Evolutionary conservation across 2,329 filamentous ascomycete species (phyloP).

Genomic region (Albophoma yamanashiensis): DNA sequence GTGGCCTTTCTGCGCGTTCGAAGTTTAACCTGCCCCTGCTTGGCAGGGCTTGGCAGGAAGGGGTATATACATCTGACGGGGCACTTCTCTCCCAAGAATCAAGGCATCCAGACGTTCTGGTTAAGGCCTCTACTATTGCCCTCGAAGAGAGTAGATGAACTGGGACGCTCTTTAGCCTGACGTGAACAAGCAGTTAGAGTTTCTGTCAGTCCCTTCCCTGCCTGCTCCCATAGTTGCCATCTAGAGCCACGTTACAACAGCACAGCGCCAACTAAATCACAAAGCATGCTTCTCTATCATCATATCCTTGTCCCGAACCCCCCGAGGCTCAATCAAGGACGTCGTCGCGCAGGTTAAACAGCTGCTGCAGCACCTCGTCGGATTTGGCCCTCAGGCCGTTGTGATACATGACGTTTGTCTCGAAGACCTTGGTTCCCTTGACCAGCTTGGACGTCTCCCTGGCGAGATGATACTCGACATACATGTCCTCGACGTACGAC

Average conservation of each 20-base stretch:
- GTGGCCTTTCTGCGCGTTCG: neutral
- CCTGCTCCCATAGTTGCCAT: neutral
- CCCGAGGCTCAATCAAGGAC: slow-evolving; percentile 36
- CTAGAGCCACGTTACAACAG: neutral
- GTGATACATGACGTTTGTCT: slow-evolving; percentile 84
- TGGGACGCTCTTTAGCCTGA: neutral
- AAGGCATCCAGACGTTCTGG: neutral
- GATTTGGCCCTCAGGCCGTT: slow-evolving; percentile 64
- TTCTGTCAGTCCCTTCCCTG: neutral
- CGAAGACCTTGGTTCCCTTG: slow-evolving; percentile 65
- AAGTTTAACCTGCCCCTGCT: neutral
- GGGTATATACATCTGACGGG: neutral
- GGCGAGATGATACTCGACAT: slow-evolving; percentile 69
- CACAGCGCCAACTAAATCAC: neutral
- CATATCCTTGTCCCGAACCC: neutral
- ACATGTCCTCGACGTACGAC: slow-evolving; percentile 82
- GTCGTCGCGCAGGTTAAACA: slow-evolving; percentile 69
- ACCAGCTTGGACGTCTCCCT: slow-evolving; percentile 65
- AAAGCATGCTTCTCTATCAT: neutral
- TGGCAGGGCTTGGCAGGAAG: neutral
- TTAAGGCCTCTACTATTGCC: neutral
- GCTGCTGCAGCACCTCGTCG: slow-evolving; percentile 64
- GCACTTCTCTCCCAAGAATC: neutral
- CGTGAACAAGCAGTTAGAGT: neutral
- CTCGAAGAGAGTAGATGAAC: no score